A percentile compares a stretch with the other conserved stretches of the same genome.
Conservation (phyloP, 768 basidiomycete species). For the Lyophyllum semitale region DNA sequence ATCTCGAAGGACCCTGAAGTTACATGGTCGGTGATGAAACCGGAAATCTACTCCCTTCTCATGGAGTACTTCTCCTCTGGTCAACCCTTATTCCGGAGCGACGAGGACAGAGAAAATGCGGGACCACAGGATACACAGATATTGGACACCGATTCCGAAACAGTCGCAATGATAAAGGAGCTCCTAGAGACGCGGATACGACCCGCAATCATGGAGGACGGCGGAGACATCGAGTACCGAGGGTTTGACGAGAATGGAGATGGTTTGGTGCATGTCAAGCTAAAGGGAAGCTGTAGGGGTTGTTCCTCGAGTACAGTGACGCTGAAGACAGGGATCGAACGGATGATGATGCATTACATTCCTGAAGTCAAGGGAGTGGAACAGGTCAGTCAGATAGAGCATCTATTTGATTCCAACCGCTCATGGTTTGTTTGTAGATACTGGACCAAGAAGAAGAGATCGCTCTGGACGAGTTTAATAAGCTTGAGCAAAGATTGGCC, state of each 20-base stretch:
- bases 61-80: constrained; percentile 99
- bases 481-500: constrained; percentile 73
- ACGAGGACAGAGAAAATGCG: constrained; percentile 76
- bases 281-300: constrained; percentile 97
- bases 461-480: constrained; percentile 85
- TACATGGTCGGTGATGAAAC: constrained; percentile 89
- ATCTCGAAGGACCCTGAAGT: constrained; percentile 88
- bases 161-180: constrained; percentile 99
- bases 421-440: constrained; percentile 52
- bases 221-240: constrained; percentile 95
- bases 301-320: constrained; percentile 95
- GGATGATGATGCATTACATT: constrained; percentile 99
- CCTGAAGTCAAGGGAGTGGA: constrained; percentile 93
- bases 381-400: constrained; percentile 52
- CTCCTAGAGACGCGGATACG: constrained; percentile 91
- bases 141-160: constrained; percentile 92
- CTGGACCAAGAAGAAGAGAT: constrained; percentile 89
- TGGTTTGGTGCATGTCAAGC: constrained; percentile 81
- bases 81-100: constrained; percentile 80
- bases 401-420: not conserved
- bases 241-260: constrained; percentile 83
- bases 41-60: constrained; percentile 92
- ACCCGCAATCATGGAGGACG: constrained; percentile 98
- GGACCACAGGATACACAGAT: constrained; percentile 94
- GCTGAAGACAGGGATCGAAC: constrained; percentile 93